Conservation (phyloP, 305 asterid genomes). For the Solanum aculeatissimum region DNA sequence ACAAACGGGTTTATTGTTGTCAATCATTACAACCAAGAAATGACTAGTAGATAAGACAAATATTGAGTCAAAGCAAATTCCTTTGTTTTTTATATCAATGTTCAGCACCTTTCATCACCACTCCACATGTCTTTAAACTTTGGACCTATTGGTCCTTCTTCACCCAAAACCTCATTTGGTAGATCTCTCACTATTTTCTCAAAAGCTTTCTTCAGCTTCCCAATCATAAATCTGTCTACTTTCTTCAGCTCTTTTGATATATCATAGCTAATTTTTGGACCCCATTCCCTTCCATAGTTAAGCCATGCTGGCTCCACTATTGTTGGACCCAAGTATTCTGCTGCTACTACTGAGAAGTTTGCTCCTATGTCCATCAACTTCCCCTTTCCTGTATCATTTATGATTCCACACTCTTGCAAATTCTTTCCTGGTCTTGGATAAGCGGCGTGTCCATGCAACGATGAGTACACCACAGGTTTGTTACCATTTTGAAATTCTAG, state of each 20-base stretch:
- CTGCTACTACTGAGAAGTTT: slow-evolving; percentile 8
- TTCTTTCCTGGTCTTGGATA: slow-evolving; percentile 1
- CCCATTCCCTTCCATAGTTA: slow-evolving; percentile 34
- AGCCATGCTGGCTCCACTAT: slow-evolving; percentile 30
- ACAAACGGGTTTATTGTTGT: no score
- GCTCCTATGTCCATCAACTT: slow-evolving; percentile 13
- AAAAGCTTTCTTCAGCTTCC: slow-evolving; percentile 14
- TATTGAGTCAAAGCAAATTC: background rate
- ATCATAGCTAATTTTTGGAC: slow-evolving; percentile 24
- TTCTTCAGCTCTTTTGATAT: slow-evolving; percentile 14
- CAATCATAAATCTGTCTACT: slow-evolving; percentile 9
- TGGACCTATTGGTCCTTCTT: slow-evolving; percentile 35
- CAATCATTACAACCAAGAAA: no score
- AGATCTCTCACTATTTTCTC: slow-evolving; percentile 4
- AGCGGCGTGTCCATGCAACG: slow-evolving; percentile 12
- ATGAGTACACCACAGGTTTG: slow-evolving; percentile 9
- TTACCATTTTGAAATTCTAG: slow-evolving; percentile 4
- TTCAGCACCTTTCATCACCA: slow-evolving; percentile 27
- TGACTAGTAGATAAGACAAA: background rate
- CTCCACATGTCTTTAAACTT: slow-evolving; percentile 34
- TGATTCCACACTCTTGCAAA: slow-evolving; percentile 3
- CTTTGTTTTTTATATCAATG: background rate
- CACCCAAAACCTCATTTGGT: slow-evolving; percentile 28
- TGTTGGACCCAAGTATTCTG: slow-evolving; percentile 8
- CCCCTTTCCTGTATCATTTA: slow-evolving; percentile 14